Percentiles rank a stretch among this genome's conserved stretches.
Evolutionary conservation across 345 rosid species (phyloP).

Genomic region (Arabis alpina): DNA sequence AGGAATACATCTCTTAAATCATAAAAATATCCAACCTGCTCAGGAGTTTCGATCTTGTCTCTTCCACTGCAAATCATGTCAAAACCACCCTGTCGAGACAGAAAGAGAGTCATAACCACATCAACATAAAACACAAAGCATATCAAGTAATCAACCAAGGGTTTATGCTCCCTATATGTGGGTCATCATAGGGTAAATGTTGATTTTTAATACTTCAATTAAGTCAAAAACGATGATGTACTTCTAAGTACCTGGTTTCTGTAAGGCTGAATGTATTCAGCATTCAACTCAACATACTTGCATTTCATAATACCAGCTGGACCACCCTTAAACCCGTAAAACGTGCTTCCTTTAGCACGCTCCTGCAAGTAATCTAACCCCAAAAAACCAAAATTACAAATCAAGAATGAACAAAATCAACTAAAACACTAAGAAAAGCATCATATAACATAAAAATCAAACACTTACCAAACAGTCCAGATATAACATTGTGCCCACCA

Average conservation of each 20-base stretch:
- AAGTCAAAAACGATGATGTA: neutral
- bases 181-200: neutral
- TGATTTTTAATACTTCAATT: neutral
- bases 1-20: neutral
- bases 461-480: slow-evolving; percentile 80
- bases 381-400: slow-evolving; percentile 20
- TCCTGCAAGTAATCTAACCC: slow-evolving; percentile 88
- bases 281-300: slow-evolving; percentile 75
- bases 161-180: neutral
- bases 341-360: slow-evolving; percentile 70
- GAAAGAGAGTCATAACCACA: slow-evolving; percentile 17
- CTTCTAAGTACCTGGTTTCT: slow-evolving; percentile 70
- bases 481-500: slow-evolving; percentile 98
- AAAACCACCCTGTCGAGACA: slow-evolving; percentile 80
- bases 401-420: neutral
- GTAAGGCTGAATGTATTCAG: slow-evolving; percentile 78
- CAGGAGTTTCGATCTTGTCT: slow-evolving; percentile 98
- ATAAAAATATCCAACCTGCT: slow-evolving; percentile 59
- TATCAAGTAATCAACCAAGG: neutral
- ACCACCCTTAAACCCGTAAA: slow-evolving; percentile 96
- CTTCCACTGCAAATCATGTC: slow-evolving; percentile 99
- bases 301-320: slow-evolving; percentile 99
- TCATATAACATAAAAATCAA: neutral
- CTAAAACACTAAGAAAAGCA: neutral
- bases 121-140: neutral